Conservation (phyloP, 2,329 filamentous ascomycete genomes). For the Pyrenophora seminiperda region DNA sequence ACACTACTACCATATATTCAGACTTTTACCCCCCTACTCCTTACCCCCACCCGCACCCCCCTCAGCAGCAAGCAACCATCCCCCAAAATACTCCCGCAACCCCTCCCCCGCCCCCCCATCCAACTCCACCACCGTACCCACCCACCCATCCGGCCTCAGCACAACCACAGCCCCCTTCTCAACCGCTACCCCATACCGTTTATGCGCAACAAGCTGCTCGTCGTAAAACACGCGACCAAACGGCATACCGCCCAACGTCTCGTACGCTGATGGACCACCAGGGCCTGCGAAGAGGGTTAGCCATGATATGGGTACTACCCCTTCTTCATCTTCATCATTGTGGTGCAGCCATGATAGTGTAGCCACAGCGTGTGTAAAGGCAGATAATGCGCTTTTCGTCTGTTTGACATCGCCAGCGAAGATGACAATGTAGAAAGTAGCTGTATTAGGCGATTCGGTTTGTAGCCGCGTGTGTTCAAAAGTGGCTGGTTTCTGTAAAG, state of each 20-base stretch:
- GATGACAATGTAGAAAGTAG: constrained; percentile 51
- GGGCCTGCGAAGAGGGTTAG: constrained; percentile 34
- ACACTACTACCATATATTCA: too few relatives aligned
- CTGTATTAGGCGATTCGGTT: constrained; percentile 51
- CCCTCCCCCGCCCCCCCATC: constrained; percentile 12
- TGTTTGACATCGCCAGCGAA: constrained; percentile 47
- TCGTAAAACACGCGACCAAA: constrained; percentile 49
- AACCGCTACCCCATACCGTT: constrained; percentile 36
- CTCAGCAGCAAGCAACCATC: constrained; percentile 13
- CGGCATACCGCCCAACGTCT: constrained; percentile 36
- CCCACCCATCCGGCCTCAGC: constrained; percentile 43
- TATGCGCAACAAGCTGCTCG: constrained; percentile 36
- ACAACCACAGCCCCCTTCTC: constrained; percentile 36
- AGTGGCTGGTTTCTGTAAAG: constrained; percentile 54
- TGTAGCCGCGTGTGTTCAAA: constrained; percentile 53
- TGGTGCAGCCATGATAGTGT: constrained; percentile 20
- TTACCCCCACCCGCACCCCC: background rate
- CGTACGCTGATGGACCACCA: constrained; percentile 37
- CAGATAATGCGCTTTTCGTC: constrained; percentile 15
- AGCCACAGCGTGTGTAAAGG: constrained; percentile 17
- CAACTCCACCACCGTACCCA: constrained; percentile 30
- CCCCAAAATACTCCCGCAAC: constrained; percentile 30
- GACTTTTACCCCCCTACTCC: background rate
- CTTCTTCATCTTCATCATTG: too few relatives aligned
- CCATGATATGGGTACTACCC: constrained; percentile 29